Evolutionary conservation across 768 basidiomycete species (phyloP), one percentile per base, ranked within the genome.

Genomic region (Lactifluus pinguis): DNA sequence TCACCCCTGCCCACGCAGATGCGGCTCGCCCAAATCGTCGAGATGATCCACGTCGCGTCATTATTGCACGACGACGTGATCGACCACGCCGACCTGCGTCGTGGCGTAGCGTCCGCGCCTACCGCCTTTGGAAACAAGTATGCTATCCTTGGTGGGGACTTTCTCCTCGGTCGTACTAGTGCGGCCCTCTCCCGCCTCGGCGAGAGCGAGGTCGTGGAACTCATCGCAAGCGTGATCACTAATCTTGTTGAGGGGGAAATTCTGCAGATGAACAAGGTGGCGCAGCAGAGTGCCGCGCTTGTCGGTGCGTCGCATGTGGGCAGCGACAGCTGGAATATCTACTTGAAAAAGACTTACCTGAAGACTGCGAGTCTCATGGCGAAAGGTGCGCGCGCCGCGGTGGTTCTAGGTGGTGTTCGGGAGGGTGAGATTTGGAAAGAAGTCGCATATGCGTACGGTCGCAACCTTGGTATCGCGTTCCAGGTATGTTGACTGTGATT

Each of bases 211-310:
- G 95, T 95, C 55, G 92, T 98, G 53, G 97, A 99, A 72, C 80
- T 98, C 60, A 83, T 98, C 49, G 84, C 92, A 4, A 87, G 85
- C 68, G 92, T 98, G 60, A 89, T 99, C 57, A 85, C 92, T 2
- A 98, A 98, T 70, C 78, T 95, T 42, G 95, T 95, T n/a, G 95
- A 98, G 71, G 97, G 95, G 38, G 92, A 98, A 75, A 87, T 98
- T 47, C 74, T 97, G 75, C 87, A 90, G 74, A 83, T 85, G 80
- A 78, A 77, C 61, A 74, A 76, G 54, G 72, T 83, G 17, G 75
- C 76, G 66, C 78, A 77, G 9, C 76, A 79, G 21, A 70, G 67
- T n/a, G 67, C 67, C 11, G 72, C 69, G 34, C 64, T 73, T 21
- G 57, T 65, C n/a, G 70, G 68, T 2, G 60, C 66, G 32, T 73